These are phyloP conservation scores for Gossypium australe DNA, from an alignment of 345 rosid genomes.

Conservation along the genomic window DNA sequence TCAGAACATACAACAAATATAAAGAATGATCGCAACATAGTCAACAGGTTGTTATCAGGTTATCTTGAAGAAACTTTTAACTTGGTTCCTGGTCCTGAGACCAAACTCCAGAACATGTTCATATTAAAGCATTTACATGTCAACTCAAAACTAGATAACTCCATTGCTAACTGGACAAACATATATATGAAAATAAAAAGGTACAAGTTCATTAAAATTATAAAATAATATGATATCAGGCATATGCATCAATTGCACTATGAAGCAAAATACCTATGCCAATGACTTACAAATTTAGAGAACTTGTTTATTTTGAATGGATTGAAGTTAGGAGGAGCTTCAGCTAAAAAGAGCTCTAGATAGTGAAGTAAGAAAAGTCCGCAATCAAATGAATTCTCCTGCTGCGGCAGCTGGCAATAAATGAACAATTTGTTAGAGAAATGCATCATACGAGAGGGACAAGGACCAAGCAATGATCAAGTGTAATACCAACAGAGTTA, in stretches of 20 bases:
- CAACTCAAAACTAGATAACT: neutral
- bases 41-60: neutral
- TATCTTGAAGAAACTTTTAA: neutral
- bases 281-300: slow-evolving; percentile 74
- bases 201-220: neutral
- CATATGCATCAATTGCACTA: neutral
- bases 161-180: neutral
- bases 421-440: slow-evolving; percentile 28
- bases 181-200: neutral
- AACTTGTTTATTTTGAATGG: slow-evolving; percentile 65
- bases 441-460: slow-evolving; percentile 9
- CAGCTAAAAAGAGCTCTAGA: slow-evolving; percentile 81
- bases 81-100: neutral
- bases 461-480: neutral
- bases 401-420: slow-evolving; percentile 85
- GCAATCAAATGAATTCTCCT: slow-evolving; percentile 92
- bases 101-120: neutral
- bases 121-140: neutral
- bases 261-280: neutral
- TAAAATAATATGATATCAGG: neutral
- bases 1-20: slow-evolving; percentile 7
- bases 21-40: slow-evolving; percentile 7
- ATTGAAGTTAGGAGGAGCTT: slow-evolving; percentile 71
- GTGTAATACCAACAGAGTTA: neutral
- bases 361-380: slow-evolving; percentile 96